Evolutionary conservation across 1,284 basidiomycete species (phyloP).

Genomic region (Leccinum fuscescens): DNA sequence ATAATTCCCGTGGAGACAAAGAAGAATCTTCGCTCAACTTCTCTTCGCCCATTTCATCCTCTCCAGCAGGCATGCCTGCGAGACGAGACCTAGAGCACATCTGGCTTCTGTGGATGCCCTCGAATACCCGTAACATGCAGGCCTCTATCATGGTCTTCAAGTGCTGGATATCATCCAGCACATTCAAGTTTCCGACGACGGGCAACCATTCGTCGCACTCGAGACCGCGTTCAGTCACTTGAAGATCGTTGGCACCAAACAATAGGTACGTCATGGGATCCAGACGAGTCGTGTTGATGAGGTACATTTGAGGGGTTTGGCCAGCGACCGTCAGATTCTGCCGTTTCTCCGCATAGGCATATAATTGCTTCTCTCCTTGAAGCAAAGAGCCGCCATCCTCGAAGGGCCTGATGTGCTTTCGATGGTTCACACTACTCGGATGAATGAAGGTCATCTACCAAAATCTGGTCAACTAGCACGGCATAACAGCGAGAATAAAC

Average conservation of each 20-base stretch:
- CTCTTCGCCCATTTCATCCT: conserved; percentile 64
- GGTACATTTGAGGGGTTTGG: conserved; percentile 60
- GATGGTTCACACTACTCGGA: conserved; percentile 84
- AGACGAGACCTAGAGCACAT: conserved; percentile 33
- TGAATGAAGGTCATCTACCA: conserved; percentile 73
- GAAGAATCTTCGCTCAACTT: conserved; percentile 45
- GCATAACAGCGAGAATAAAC: conserved; percentile 11
- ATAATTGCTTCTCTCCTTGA: conserved; percentile 73
- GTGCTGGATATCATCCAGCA: conserved; percentile 82
- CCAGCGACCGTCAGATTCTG: conserved; percentile 63
- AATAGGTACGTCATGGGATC: conserved; percentile 92
- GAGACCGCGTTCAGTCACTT: conserved; percentile 66
- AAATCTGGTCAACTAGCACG: conserved; percentile 11
- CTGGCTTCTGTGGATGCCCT: conserved; percentile 69
- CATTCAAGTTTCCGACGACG: conserved; percentile 74
- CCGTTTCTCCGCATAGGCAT: conserved; percentile 85
- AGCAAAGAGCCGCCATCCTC: conserved; percentile 37
- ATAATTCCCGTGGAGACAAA: conserved; percentile 64
- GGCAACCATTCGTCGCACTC: conserved; percentile 93
- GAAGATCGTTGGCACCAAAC: conserved; percentile 84
- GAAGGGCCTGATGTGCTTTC: conserved; percentile 53
- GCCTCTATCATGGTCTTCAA: conserved; percentile 82
- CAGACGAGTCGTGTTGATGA: conserved; percentile 82
- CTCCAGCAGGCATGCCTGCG: conserved; percentile 42
- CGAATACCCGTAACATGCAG: conserved; percentile 89